Evolutionary conservation across 495 filamentous ascomycete genomes (phyloP), one percentile per base, ranked within the genome.

Genomic region (Daldinia concentrica): DNA sequence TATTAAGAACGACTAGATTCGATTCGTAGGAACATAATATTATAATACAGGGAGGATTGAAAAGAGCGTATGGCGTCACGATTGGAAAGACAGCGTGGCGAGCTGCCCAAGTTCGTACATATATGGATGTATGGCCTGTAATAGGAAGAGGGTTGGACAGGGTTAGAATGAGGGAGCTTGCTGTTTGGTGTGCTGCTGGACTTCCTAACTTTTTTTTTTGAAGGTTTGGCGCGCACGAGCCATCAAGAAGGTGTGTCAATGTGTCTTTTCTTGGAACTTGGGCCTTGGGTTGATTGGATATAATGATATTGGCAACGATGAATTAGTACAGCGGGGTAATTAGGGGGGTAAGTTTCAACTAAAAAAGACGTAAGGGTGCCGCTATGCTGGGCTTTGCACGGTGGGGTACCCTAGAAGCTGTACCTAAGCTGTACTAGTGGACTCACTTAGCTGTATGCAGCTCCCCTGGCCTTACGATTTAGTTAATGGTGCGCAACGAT

Each of bases 11-110:
- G 56, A 51, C 41, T 24, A 17, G 62, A 60, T 57, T 37, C 12
- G 41, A 66, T 58, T 62, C 17, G n/a, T 14, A 32, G 19, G 48
- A 62, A 43, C 62, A 71, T 65, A 57, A 27, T 61, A 51, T 22
- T 61, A 51, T 22, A 41, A 65, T 61, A 56, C 4, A 60, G 45
- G 14, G 43, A 50, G 24, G 24, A 65, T 48, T 50, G 51, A 65
- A 62, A 54, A 56, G 30, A 65, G 62, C 22, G 68, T 45, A 55
- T 52, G 54, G 32, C 9, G 43, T 56, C 30, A 17, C 5, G 1
- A 34, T 48, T 34, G 34, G 34, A 56, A 60, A n/a, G 30, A 58
- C 60, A 60, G 67, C 34, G 60, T 17, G 54, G 59, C 34, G 19
- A 64, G 36, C 45, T 54, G 45, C 27, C 5, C 24, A 27, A 3